Evolutionary conservation across 2,329 filamentous ascomycete species (phyloP), one percentile per base, ranked within the genome.

Genomic region (Zasmidium citrigriseum): DNA sequence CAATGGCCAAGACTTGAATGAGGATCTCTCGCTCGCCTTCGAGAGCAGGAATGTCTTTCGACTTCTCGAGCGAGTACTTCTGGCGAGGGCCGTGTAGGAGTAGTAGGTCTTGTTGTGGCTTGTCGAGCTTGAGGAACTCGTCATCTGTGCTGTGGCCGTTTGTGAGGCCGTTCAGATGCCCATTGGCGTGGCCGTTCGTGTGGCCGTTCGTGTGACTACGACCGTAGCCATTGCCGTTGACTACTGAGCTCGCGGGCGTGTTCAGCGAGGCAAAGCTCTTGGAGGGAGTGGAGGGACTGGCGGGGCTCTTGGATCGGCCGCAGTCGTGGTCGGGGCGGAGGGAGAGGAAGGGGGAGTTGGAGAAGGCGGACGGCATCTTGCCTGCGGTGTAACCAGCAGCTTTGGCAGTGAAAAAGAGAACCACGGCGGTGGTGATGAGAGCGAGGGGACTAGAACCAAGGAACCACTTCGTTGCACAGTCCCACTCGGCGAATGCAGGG

Each of bases 1-100:
- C 89, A 65, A 90, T 86, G 12, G 83, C 83, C 38, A 82, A 76
- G 1, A 86, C 77, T 68, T 82, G 83, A n/a, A 90, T 81, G 4
- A 90, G 74, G 4, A 90, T 73, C 65, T 90, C 85, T 46, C 76
- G 75, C 52, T 77, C 72, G 29, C 68, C 65, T 34, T 66, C 65
- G 2, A 73, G 64, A 48, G 70, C 67, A 10, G 70, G 70, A 20
- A 72, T 70, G 4, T 66, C 66, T 47, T 63, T 64, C 18, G 64
- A 64, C 34, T 62, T 63, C 60, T 71, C 69, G 2, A 73, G 65
- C 24, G 67, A 68, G 63, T 72, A 72, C 58, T 72, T 72, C 59
- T 72, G 69, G 12, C 71, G 61, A 23, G 70, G 71, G 9, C 71
- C 71, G 47, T 73, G 71, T 7, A 73, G 67, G 24, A 72, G 68